These are phyloP conservation scores for Trichoderma endophyticum DNA, from an alignment of 2,329 filamentous ascomycete species.

Conservation along the genomic window DNA sequence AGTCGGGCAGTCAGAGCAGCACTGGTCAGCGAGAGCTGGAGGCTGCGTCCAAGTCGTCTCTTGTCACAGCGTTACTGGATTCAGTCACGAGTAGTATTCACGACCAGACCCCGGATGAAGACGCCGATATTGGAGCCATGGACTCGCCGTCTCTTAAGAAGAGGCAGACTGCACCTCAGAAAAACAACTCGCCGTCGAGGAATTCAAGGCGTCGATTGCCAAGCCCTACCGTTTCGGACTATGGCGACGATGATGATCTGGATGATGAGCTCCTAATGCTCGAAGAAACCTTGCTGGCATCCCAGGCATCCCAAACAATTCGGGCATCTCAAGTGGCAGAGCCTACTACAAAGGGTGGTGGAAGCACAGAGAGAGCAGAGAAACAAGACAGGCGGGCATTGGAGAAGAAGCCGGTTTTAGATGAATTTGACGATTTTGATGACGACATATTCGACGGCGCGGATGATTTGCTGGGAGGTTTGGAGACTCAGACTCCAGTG, in stretches of 20 bases:
- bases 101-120: slow-evolving; percentile 36
- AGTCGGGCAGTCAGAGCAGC: slow-evolving; percentile 34
- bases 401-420: neutral
- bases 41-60: slow-evolving; percentile 53
- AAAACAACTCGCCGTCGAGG: slow-evolving; percentile 26
- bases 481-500: slow-evolving; percentile 23
- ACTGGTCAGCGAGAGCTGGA: slow-evolving; percentile 40
- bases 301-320: neutral
- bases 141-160: slow-evolving; percentile 47
- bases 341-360: neutral
- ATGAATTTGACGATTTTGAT: slow-evolving; percentile 66
- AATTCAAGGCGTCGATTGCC: neutral
- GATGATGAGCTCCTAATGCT: slow-evolving; percentile 57
- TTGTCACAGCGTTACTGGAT: slow-evolving; percentile 63
- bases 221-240: slow-evolving; percentile 42
- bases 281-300: slow-evolving; percentile 38
- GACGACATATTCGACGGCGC: slow-evolving; percentile 56
- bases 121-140: slow-evolving; percentile 23
- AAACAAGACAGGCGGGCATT: neutral
- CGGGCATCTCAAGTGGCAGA: slow-evolving; percentile 25
- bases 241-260: slow-evolving; percentile 55
- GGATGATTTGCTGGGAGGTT: slow-evolving; percentile 31
- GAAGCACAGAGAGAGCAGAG: neutral
- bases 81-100: slow-evolving; percentile 58
- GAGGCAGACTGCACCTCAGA: slow-evolving; percentile 27